Conservation (phyloP, 1,139 yeast species). For the Pichia sp. region DNA sequence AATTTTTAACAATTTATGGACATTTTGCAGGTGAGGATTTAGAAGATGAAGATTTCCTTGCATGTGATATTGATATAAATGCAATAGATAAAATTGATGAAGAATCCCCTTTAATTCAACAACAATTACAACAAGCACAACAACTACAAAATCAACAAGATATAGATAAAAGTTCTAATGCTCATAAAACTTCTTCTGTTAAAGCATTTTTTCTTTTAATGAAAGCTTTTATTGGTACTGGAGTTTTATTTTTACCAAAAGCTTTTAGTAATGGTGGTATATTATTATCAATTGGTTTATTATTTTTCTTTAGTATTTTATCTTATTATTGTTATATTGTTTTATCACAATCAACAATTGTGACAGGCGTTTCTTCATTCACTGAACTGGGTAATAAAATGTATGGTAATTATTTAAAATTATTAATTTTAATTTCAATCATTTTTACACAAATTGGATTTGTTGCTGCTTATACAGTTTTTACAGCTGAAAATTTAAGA, state of each 20-base stretch:
- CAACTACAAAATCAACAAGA: not conserved
- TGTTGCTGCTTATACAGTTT: conserved; percentile 69
- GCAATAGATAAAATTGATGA: conserved; percentile 36
- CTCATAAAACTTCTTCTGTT: conserved; percentile 50
- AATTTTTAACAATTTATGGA: conserved; percentile 68
- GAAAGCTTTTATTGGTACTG: conserved; percentile 74
- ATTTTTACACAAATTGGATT: conserved; percentile 70
- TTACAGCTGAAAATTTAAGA: conserved; percentile 61
- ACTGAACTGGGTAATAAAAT: conserved; percentile 66
- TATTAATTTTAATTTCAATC: conserved; percentile 54
- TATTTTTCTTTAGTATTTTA: conserved; percentile 54
- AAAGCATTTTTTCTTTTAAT: conserved; percentile 64
- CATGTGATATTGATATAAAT: conserved; percentile 42
- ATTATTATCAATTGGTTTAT: conserved; percentile 46
- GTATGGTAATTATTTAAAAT: conserved; percentile 56
- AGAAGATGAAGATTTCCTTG: conserved; percentile 59
- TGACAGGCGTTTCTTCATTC: conserved; percentile 59
- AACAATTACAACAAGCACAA: not conserved
- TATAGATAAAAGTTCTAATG: not conserved
- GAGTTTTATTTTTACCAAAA: conserved; percentile 67
- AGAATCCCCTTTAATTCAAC: conserved; percentile 37
- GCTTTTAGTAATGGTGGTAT: conserved; percentile 75
- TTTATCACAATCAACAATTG: conserved; percentile 49
- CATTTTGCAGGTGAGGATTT: conserved; percentile 81
- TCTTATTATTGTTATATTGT: conserved; percentile 69